These are phyloP conservation scores for Eimeria necatrix DNA, from an alignment of 169 alveolate genomes.

Conservation along the genomic window DNA sequence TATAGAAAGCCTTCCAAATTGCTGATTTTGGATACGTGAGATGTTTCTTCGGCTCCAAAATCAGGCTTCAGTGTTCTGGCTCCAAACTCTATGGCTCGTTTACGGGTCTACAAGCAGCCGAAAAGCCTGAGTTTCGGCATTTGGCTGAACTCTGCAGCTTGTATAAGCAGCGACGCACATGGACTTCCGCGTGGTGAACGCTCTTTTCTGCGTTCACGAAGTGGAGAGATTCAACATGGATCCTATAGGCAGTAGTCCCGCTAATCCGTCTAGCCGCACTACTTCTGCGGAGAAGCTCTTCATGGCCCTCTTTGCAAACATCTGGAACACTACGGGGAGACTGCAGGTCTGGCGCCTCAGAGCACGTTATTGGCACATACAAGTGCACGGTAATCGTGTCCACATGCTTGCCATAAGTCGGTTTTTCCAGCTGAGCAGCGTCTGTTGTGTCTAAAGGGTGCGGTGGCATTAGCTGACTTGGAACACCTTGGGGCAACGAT, in stretches of 20 bases:
- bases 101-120: no score
- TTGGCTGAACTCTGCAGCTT: neutral
- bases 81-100: no score
- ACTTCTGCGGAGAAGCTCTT: neutral
- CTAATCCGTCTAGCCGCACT: neutral
- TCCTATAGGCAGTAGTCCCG: neutral
- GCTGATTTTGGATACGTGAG: no score
- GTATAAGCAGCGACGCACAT: neutral
- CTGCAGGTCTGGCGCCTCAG: conserved; percentile 12
- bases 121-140: no score
- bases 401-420: neutral
- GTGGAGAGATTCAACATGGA: neutral
- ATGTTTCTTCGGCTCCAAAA: no score
- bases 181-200: neutral
- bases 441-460: conserved; percentile 3
- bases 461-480: conserved; percentile 45
- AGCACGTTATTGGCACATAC: conserved; percentile 40
- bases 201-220: neutral
- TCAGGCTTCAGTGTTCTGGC: no score
- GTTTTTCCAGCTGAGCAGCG: neutral
- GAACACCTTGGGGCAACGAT: conserved; percentile 15
- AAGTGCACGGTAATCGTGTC: conserved; percentile 11
- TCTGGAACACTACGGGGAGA: neutral
- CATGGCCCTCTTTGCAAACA: neutral
- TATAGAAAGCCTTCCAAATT: no score